These are phyloP conservation scores for Aspergillus brasiliensis DNA, from an alignment of 2,329 filamentous ascomycete species.

Conservation along the genomic window DNA sequence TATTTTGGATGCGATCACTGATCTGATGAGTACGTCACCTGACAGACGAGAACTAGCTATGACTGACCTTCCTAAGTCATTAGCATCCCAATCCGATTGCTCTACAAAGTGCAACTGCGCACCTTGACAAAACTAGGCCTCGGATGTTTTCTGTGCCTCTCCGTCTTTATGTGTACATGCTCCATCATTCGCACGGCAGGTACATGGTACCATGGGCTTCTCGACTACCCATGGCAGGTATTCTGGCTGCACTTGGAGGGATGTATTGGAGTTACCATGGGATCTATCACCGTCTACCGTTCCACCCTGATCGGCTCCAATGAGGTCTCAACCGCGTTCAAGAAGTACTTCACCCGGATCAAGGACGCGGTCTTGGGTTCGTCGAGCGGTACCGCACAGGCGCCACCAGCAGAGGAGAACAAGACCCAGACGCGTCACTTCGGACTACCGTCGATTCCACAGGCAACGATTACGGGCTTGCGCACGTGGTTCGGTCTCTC, in stretches of 20 bases:
- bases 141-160: neutral
- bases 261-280: neutral
- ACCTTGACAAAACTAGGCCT: neutral
- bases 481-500: neutral
- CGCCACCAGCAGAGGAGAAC: neutral
- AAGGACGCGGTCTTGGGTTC: neutral
- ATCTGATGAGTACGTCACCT: neutral
- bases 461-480: neutral
- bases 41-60: neutral
- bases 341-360: neutral
- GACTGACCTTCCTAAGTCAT: neutral
- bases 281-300: conserved; percentile 1
- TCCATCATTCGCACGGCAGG: conserved; percentile 4
- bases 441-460: neutral
- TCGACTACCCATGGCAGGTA: conserved; percentile 5
- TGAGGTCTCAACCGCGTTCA: neutral
- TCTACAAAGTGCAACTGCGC: neutral
- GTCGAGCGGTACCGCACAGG: neutral
- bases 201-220: neutral
- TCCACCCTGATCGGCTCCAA: neutral
- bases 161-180: conserved; percentile 1
- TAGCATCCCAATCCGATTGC: neutral
- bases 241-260: conserved; percentile 4
- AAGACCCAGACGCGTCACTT: neutral
- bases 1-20: neutral